These are phyloP conservation scores for Rhypophila decipiens DNA, from an alignment of 495 filamentous ascomycete genomes.

Conservation along the genomic window DNA sequence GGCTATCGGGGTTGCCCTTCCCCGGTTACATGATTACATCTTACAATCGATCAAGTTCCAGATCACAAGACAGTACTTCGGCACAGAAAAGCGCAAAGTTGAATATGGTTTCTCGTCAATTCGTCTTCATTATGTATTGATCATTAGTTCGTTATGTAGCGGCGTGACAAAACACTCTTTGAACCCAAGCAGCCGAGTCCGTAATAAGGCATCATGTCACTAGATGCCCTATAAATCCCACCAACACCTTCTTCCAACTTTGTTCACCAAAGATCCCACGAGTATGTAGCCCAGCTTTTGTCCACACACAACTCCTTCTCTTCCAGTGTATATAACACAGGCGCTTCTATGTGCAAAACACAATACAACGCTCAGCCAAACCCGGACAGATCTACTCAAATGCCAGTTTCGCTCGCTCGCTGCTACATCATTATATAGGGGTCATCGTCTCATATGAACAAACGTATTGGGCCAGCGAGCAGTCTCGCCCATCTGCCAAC, in stretches of 20 bases:
- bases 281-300: background rate
- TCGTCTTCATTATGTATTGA: background rate
- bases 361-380: too few species aligned
- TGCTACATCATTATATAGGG: background rate
- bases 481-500: background rate
- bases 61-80: too few species aligned
- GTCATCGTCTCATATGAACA: background rate
- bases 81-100: too few species aligned
- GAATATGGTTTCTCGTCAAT: conserved; percentile 14
- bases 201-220: too few species aligned
- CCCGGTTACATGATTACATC: too few species aligned
- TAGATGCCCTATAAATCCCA: too few species aligned
- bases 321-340: background rate
- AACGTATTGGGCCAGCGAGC: background rate
- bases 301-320: background rate
- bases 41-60: too few species aligned
- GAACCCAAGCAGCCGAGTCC: too few species aligned
- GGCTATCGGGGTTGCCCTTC: too few species aligned
- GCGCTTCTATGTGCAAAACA: too few species aligned
- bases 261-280: background rate
- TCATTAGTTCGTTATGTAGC: background rate
- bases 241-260: background rate
- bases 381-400: too few species aligned
- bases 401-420: background rate
- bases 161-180: background rate